Percentiles rank a stretch among this genome's conserved stretches.
These are phyloP conservation scores for Barnettozyma salicaria DNA, from an alignment of 805 yeast species.

Conservation along the genomic window DNA sequence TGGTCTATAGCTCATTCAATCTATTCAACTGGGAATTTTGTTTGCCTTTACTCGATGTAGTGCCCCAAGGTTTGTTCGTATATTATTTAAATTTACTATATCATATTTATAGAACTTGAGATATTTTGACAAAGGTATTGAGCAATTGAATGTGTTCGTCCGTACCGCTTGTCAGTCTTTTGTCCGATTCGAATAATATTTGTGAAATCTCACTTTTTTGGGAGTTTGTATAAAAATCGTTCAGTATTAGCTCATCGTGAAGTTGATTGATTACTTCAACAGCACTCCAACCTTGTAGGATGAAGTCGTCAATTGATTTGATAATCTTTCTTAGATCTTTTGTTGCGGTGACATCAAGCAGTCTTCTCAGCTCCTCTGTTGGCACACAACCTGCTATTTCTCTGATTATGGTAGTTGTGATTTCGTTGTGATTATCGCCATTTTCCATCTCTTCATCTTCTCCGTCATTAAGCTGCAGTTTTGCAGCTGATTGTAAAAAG, in stretches of 20 bases:
- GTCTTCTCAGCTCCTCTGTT: constrained; percentile 34
- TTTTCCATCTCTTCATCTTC: constrained; percentile 34
- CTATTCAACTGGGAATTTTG: not conserved
- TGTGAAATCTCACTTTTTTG: constrained; percentile 63
- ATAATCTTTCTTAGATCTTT: constrained; percentile 32
- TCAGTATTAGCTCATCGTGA: constrained; percentile 58
- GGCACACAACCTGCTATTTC: constrained; percentile 80
- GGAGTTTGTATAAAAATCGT: constrained; percentile 41
- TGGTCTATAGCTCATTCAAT: not conserved
- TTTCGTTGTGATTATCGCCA: constrained; percentile 21
- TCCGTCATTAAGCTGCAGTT: constrained; percentile 35
- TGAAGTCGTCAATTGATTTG: constrained; percentile 41
- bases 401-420: constrained; percentile 44
- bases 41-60: too few species aligned
- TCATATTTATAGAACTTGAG: constrained; percentile 26
- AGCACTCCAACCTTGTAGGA: constrained; percentile 73
- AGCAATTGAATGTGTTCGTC: constrained; percentile 83
- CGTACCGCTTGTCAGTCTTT: constrained; percentile 72
- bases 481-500: constrained; percentile 76
- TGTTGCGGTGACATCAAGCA: constrained; percentile 35
- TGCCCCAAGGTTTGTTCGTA: too few species aligned
- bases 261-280: constrained; percentile 64
- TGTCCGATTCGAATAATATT: constrained; percentile 68
- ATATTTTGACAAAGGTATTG: constrained; percentile 52
- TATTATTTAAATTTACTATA: too few species aligned